A percentile compares a stretch with the other conserved stretches of the same genome.
Conservation (phyloP, 805 yeast genomes). For the Kuraishia hungarica region DNA sequence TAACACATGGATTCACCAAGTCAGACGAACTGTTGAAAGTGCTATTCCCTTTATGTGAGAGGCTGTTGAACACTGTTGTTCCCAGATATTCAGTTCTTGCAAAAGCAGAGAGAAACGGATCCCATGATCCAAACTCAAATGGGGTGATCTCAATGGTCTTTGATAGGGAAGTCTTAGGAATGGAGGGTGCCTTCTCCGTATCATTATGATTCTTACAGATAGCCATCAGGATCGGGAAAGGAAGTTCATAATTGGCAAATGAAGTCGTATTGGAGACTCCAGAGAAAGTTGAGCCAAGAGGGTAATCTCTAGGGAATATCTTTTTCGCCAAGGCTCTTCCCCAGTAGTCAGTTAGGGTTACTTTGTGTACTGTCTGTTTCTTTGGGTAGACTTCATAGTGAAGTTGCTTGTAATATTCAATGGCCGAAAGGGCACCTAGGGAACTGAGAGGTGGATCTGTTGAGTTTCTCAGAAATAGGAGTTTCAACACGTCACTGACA, state of each 20-base stretch:
- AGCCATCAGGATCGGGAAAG: conserved; percentile 40
- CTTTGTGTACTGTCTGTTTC: conserved; percentile 40
- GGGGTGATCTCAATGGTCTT: conserved; percentile 54
- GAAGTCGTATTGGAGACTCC: conserved; percentile 26
- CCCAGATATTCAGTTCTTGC: conserved; percentile 46
- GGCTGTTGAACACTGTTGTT: conserved; percentile 34
- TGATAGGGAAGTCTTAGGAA: conserved; percentile 21
- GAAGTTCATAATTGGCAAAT: conserved; percentile 31
- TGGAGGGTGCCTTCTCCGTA: conserved; percentile 10
- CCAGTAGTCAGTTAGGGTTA: conserved; percentile 63
- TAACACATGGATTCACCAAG: conserved; percentile 28
- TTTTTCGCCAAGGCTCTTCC: conserved; percentile 49
- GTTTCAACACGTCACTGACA: conserved; percentile 7
- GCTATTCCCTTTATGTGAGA: neutral
- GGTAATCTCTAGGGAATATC: conserved; percentile 29
- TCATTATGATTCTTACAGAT: conserved; percentile 28
- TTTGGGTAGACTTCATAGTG: conserved; percentile 47
- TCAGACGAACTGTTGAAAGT: conserved; percentile 12
- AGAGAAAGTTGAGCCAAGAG: conserved; percentile 30
- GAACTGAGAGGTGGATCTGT: neutral
- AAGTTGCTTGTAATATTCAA: conserved; percentile 41
- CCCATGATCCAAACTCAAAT: conserved; percentile 66
- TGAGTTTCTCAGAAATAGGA: conserved; percentile 5
- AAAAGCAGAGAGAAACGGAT: conserved; percentile 34
- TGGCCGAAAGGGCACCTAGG: conserved; percentile 13